Base-by-base conservation (phyloP, 2,329 filamentous ascomycete genomes). In the Aspergillus fijiensis region DNA sequence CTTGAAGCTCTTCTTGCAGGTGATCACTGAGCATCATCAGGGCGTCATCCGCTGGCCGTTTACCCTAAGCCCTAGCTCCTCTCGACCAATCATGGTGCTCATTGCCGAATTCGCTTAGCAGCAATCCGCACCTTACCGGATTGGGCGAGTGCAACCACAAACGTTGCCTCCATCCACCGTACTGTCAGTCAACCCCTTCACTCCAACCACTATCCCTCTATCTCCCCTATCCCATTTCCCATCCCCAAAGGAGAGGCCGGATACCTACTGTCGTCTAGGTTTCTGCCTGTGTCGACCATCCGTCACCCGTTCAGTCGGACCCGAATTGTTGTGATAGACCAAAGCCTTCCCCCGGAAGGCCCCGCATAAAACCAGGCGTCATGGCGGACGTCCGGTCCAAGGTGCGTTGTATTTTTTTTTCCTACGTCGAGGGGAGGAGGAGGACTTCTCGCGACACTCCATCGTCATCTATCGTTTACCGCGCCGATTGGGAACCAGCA, bases 361-460 rank as follows among this genome's bases (percentile, higher is more conserved):
- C 73, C 74, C 74, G 72, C 70, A 70, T 72, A 76, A 72, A 71
- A 71, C 72, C 74, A 77, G 79, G 74, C 79, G 78, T 80, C 77
- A 82, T 81, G 80, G 69, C 76, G 70, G 80, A 81, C 77, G 78
- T 82, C 75, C 79, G 79, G 77, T 81, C 79, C 70, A 81, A 81
- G 79, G 80, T 82, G 76, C 70, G 78, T 67, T 55, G 52, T 23
- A 23, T 23, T 25, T 49, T 42, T 42, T 19, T 19, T 12, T n/a
- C 16, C 39, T 12, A 16, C 39, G 16, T 45, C 33, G 39, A 16
- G 39, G n/a, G 39, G 39, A 45, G 14, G 39, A 45, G 39, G 16
- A 7, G 12, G 16, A 19, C 39, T 16, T 16, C 16, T 45, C 14
- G 39, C 23, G 21, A 45, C 9, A 55, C 14, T 12, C 14, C 21